Percentiles rank a stretch among this genome's conserved stretches.
Evolutionary conservation across 148 eudicot species (phyloP).

Genomic region (Agrostemma githago): DNA sequence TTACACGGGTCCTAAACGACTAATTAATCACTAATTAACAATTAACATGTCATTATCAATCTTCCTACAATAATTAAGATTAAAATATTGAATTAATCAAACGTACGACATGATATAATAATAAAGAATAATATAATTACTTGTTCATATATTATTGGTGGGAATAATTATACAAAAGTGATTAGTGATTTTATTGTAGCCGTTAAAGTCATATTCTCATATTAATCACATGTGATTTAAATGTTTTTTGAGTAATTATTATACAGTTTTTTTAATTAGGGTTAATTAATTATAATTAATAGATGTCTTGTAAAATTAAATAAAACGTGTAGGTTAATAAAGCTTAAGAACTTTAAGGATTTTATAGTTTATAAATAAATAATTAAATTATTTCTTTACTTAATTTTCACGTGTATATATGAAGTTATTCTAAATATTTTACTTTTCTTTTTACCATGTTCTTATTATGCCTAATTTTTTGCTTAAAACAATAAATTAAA

Average conservation of each 20-base stretch:
- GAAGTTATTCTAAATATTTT: too few species aligned
- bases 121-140: neutral
- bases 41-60: too few species aligned
- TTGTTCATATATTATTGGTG: neutral
- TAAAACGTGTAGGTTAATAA: slow-evolving; percentile 4
- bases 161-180: neutral
- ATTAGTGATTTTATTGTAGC: neutral
- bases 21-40: too few species aligned
- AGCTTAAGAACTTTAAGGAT: too few species aligned
- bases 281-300: too few species aligned
- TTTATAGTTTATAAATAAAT: too few species aligned
- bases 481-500: too few species aligned
- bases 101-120: neutral
- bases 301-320: too few species aligned
- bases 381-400: too few species aligned
- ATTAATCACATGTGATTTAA: neutral
- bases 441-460: neutral
- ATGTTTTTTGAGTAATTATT: neutral
- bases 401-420: neutral
- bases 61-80: neutral
- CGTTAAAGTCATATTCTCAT: neutral
- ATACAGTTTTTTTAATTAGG: too few species aligned
- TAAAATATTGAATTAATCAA: neutral
- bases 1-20: too few species aligned
- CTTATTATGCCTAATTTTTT: too few species aligned